Base-by-base conservation (phyloP, 1,139 yeast species). In the Yamadazyma sp. region DNA sequence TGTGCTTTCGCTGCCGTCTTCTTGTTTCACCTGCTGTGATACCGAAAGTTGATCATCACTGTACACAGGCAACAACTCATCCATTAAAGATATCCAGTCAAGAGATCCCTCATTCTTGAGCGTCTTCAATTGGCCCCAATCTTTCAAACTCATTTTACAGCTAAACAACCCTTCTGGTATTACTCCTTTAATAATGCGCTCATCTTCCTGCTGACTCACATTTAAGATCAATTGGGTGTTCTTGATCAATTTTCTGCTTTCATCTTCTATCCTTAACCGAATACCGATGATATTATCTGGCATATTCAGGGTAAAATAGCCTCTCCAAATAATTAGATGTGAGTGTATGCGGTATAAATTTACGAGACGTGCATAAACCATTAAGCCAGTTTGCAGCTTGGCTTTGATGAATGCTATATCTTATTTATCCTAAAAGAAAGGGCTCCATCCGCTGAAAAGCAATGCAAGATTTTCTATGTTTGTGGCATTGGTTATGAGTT, bases 401-500 rank as follows among this genome's bases (percentile, higher is more conserved):
- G n/a, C n/a, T n/a, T n/a, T n/a, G n/a, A n/a, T n/a, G n/a, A n/a
- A n/a, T n/a, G n/a, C n/a, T n/a, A n/a, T n/a, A n/a, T n/a, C n/a
- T n/a, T n/a, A n/a, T n/a, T 15, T 24, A 29, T 30, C 20, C 43
- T 51, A 76, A 39, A 63, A 71, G 46, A 76, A 78, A 9, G 82
- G 82, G 42, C 76, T 74, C 97, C 95, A 86, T 2, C 98, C 98
- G 54, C 79, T 73, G 55, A 81, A 94, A 6, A 94, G 78, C 30
- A 84, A 59, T 0, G 95, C 85, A 37, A 94, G 63, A 47, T 87
- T 87, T 11, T 71, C 67, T 2, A 73, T 67, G 54, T 79, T 82
- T 0, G 81, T 73, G 0, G 98, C 96, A 46, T 85, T 86, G 33
- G 78, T 82, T 6, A 92, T 79, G 45, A 92, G 64, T 51, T 86